Evolutionary conservation across 306 rosid species (phyloP), one percentile per base, ranked within the genome.

Genomic region (Medicago ruthenica): DNA sequence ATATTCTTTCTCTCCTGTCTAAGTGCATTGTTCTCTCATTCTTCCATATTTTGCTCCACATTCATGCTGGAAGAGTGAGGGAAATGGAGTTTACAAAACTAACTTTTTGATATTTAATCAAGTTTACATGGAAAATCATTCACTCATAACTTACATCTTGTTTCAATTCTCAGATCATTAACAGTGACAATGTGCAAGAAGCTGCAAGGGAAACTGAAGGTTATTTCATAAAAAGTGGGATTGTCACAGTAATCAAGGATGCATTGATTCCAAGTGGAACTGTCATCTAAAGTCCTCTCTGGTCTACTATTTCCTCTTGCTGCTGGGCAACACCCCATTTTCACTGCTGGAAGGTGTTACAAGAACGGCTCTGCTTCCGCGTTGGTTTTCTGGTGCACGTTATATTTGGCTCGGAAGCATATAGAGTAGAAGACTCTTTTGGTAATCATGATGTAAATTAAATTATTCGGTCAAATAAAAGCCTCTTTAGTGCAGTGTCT

Each of bases 151-250:
- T 44, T 54, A 17, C 60, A 54, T 18, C 31, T 3, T 21, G 61
- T 75, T 85, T 45, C 18, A 16, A 67, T 77, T 20, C 10, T 45
- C 93, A 95, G 98, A 95, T 95, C 77, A 39, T 95, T 15, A 95
- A 95, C 75, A 27, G 85, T 6, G 98, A 89, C 83, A 76, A 42
- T 66, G 97, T 95, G 59, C 98, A 92, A 92, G 98, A 95, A 90
- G 96, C 98, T 21, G 97, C 98, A 65, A 89, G 98, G 75, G 98
- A 95, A 86, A 89, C 97, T 1, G 97, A 95, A 55, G 98, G 98
- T 9, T 95, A 94, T 71, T 94, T 94, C 92, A 94, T 94, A 74
- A 92, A 94, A 86, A 92, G 98, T 67, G 97, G 97, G 37, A 95
- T 92, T 0, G 98, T 95, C 27, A 95, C 98, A 11, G 87, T 92